These are phyloP conservation scores for Suillus fuscotomentosus DNA, from an alignment of 768 basidiomycete species.

Conservation along the genomic window DNA sequence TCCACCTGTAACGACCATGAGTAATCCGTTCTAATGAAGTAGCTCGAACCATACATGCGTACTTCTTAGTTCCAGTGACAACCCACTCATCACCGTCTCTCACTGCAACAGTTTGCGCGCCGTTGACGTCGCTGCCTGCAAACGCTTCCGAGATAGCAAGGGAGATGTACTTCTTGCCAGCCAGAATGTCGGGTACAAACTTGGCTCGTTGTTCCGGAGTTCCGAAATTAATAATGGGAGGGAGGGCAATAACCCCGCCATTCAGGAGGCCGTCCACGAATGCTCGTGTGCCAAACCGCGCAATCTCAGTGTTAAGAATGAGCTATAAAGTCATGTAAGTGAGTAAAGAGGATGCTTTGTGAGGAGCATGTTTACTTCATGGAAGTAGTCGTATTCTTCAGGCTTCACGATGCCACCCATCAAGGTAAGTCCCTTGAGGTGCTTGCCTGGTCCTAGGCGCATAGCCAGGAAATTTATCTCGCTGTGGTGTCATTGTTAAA, in stretches of 20 bases:
- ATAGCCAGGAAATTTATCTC: constrained; percentile 81
- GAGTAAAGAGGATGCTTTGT: neutral
- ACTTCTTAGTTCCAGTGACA: constrained; percentile 94
- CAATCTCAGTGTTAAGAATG: constrained; percentile 79
- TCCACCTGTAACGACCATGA: constrained; percentile 57
- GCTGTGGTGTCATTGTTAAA: constrained; percentile 35
- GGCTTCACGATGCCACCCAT: constrained; percentile 75
- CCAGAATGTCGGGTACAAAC: constrained; percentile 71
- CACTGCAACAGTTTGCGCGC: constrained; percentile 81
- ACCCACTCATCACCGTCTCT: constrained; percentile 86
- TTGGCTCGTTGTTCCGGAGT: constrained; percentile 66
- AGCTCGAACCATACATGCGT: constrained; percentile 14
- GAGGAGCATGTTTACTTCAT: constrained; percentile 55
- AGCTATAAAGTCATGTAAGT: constrained; percentile 40
- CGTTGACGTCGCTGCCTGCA: constrained; percentile 83
- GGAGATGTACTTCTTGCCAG: constrained; percentile 82
- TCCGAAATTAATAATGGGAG: constrained; percentile 87
- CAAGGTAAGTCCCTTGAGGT: constrained; percentile 73
- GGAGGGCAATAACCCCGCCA: constrained; percentile 83
- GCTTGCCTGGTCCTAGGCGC: constrained; percentile 89
- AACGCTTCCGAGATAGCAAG: constrained; percentile 94
- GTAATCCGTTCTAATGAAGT: neutral
- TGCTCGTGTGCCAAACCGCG: constrained; percentile 80
- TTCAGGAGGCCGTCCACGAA: constrained; percentile 86
- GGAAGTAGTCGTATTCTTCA: constrained; percentile 93